Percentiles rank a stretch among this genome's conserved stretches.
These are phyloP conservation scores for Picea glauca DNA, from an alignment of 75 land plant genomes.

Conservation along the genomic window DNA sequence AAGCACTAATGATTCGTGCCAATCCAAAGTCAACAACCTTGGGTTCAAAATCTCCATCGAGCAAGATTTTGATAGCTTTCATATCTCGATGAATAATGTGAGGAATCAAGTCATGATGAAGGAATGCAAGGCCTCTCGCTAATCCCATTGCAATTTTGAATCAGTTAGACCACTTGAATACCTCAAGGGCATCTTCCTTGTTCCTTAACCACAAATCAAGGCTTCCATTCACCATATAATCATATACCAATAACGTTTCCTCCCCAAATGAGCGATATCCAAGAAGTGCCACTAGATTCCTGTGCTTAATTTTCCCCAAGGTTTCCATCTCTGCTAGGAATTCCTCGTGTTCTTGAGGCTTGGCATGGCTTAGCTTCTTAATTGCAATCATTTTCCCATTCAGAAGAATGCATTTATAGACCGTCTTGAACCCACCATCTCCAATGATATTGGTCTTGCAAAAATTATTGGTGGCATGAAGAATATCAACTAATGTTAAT, in stretches of 20 bases:
- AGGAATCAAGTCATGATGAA: slow-evolving; percentile 45
- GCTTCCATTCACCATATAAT: slow-evolving; percentile 53
- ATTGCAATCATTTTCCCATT: slow-evolving; percentile 46
- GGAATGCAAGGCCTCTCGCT: slow-evolving; percentile 42
- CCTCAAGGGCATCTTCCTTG: slow-evolving; percentile 35
- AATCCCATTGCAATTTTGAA: slow-evolving; percentile 41
- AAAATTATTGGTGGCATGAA: slow-evolving; percentile 65
- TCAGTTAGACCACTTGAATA: slow-evolving; percentile 45
- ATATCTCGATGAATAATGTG: slow-evolving; percentile 53
- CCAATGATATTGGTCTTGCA: slow-evolving; percentile 67
- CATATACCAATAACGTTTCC: slow-evolving; percentile 47
- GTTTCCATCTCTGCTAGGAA: slow-evolving; percentile 60
- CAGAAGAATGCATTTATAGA: slow-evolving; percentile 41
- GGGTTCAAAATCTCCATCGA: slow-evolving; percentile 39
- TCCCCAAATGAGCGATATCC: slow-evolving; percentile 55
- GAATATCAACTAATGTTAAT: slow-evolving; percentile 50
- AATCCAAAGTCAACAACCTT: slow-evolving; percentile 48
- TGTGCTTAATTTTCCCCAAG: slow-evolving; percentile 47
- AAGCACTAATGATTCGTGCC: slow-evolving; percentile 58
- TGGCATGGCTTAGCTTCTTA: slow-evolving; percentile 39
- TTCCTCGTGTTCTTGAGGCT: slow-evolving; percentile 32
- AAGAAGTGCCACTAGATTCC: slow-evolving; percentile 43
- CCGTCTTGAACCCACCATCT: slow-evolving; percentile 73
- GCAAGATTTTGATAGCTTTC: slow-evolving; percentile 36
- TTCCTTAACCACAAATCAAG: slow-evolving; percentile 48